Conservation (phyloP, 2,329 filamentous ascomycete species). For the Pyrenochaeta sp. region DNA sequence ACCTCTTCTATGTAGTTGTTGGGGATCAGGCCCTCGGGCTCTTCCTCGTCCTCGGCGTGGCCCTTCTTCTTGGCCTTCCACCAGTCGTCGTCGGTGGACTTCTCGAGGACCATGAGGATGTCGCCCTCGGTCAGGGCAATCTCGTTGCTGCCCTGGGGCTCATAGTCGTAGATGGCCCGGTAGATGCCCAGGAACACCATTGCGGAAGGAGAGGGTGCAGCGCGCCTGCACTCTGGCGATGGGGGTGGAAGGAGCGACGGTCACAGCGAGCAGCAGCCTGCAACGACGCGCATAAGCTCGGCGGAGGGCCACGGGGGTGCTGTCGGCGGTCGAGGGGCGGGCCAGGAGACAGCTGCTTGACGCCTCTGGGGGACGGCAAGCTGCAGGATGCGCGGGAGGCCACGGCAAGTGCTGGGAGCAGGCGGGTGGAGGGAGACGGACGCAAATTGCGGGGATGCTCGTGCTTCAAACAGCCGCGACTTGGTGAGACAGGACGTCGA, state of each 20-base stretch:
- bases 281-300: slow-evolving; percentile 38
- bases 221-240: slow-evolving; percentile 14
- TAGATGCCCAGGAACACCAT: slow-evolving; percentile 96
- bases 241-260: slow-evolving; percentile 8
- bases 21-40: slow-evolving; percentile 87
- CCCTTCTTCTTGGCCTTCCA: slow-evolving; percentile 95
- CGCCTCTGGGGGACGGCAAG: slow-evolving; percentile 16
- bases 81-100: slow-evolving; percentile 79
- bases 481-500: slow-evolving; percentile 22
- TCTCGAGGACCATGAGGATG: slow-evolving; percentile 86
- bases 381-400: slow-evolving; percentile 5
- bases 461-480: slow-evolving; percentile 21
- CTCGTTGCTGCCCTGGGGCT: slow-evolving; percentile 85
- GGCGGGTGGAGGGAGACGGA: slow-evolving; percentile 8
- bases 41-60: slow-evolving; percentile 81
- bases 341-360: slow-evolving; percentile 21
- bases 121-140: slow-evolving; percentile 85
- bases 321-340: slow-evolving; percentile 33
- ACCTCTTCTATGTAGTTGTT: slow-evolving; percentile 97
- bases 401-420: neutral
- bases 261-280: slow-evolving; percentile 24
- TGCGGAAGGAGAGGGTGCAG: slow-evolving; percentile 24
- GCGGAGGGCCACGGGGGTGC: slow-evolving; percentile 31
- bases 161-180: slow-evolving; percentile 91
- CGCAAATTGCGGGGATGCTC: slow-evolving; percentile 19